Evolutionary conservation across 2,329 filamentous ascomycete genomes (phyloP).

Genomic region (Hymenoscyphus albidus): DNA sequence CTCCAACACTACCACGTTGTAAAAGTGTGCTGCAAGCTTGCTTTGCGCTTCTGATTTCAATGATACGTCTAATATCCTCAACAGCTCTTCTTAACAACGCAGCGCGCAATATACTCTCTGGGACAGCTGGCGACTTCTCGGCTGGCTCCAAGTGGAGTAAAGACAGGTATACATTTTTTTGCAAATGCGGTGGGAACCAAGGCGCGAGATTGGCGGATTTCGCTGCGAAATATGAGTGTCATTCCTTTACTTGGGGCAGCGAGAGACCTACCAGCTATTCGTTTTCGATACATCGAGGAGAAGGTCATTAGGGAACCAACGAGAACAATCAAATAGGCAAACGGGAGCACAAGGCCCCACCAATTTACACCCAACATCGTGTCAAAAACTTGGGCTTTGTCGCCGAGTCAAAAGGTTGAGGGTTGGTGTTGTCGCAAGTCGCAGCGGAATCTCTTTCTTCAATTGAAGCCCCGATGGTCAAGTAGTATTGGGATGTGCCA

Average conservation of each 20-base stretch:
- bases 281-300: conserved; percentile 86
- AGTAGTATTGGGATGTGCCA: neutral
- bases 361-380: conserved; percentile 58
- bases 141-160: conserved; percentile 74
- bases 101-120: conserved; percentile 81
- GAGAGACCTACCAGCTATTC: conserved; percentile 68
- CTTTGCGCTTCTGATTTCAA: conserved; percentile 85
- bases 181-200: conserved; percentile 89
- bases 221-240: conserved; percentile 43
- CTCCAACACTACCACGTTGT: conserved; percentile 87
- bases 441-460: neutral
- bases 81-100: conserved; percentile 84
- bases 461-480: neutral
- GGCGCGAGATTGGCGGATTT: conserved; percentile 82
- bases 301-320: conserved; percentile 87
- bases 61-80: conserved; percentile 88
- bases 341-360: conserved; percentile 78
- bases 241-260: conserved; percentile 10
- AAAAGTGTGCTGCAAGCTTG: conserved; percentile 78
- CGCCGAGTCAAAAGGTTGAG: neutral
- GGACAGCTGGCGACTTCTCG: conserved; percentile 66
- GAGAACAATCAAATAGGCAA: conserved; percentile 86
- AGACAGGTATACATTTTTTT: conserved; percentile 91
- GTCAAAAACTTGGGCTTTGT: neutral
- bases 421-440: neutral